These are phyloP conservation scores for Ogataea corticis DNA, from an alignment of 805 yeast species.

Conservation along the genomic window DNA sequence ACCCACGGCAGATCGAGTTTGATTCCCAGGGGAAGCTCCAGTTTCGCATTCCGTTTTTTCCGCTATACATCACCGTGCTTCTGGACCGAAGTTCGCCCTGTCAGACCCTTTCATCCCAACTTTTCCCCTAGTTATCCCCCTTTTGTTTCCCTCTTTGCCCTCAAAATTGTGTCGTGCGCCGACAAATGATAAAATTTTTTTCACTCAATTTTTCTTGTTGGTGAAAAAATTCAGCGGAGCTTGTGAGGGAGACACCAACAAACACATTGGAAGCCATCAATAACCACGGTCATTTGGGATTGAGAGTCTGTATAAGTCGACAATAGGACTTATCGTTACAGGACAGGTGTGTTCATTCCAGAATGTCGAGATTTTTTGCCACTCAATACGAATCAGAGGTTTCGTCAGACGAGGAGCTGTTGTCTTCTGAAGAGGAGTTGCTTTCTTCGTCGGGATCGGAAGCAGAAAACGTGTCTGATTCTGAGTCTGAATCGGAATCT, in stretches of 20 bases:
- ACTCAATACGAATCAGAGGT: slow-evolving; percentile 52
- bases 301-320: slow-evolving; percentile 3
- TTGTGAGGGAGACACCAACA: neutral
- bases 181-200: neutral
- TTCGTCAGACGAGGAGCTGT: slow-evolving; percentile 53
- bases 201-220: slow-evolving; percentile 4
- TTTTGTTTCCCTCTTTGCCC: neutral
- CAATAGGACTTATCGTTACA: slow-evolving; percentile 2
- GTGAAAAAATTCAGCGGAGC: slow-evolving; percentile 1
- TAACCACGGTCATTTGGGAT: neutral
- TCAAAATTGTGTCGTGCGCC: neutral
- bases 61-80: too few relatives aligned
- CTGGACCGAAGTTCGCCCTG: too few relatives aligned
- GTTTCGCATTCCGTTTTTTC: too few relatives aligned
- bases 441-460: slow-evolving; percentile 40
- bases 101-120: too few relatives aligned
- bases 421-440: slow-evolving; percentile 63
- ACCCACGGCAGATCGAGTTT: too few relatives aligned
- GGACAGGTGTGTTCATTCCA: neutral
- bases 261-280: neutral
- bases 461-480: slow-evolving; percentile 26
- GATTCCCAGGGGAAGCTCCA: too few relatives aligned
- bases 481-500: slow-evolving; percentile 28
- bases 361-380: slow-evolving; percentile 91
- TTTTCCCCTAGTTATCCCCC: neutral